Evolutionary conservation across 202 grass and related monocot species (phyloP), one percentile per base, ranked within the genome.

Genomic region (Miscanthus sacchariflorus): DNA sequence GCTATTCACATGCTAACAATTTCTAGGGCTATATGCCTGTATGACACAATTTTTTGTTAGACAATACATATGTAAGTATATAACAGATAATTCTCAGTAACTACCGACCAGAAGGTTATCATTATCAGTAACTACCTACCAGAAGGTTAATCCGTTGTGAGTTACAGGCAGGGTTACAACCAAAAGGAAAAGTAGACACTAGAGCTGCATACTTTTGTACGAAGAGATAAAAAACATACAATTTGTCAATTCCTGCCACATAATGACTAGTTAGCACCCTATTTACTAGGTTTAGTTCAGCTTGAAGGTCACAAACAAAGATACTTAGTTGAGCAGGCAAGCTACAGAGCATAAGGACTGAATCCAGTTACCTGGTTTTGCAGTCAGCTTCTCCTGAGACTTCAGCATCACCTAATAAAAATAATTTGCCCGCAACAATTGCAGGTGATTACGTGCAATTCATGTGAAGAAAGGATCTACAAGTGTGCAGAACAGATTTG

Each of bases 301-400:
- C 79, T n/a, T 86, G 24, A 44, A 67, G 39, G 19, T 67, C 27
- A 42, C 15, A 80, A 5, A 45, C 28, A 63, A 89, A 30, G 1
- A 28, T 76, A 39, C 21, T 78, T 9, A 77, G 69, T 81, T 72
- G 39, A 78, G 54, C 27, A 81, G 28, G 30, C 15, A 90, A 80
- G 39, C 46, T 74, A 49, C 25, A 67, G 76, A 87, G 59, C 25
- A 90, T 24, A 73, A 6, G 54, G 4, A 82, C 17, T 49, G 15
- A 23, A 79, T 74, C 1, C 27, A 76, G 15, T 73, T 92, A 96
- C 97, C 97, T 89, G 94, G 93, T 81, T 93, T 99, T 38, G 80
- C 91, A 30, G 90, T 95, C 76, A 99, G 78, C 90, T 96, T 99
- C 21, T 99, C 97, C 74, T 95, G 92, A 13, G 97, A 65, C 88